Conservation (phyloP, 331 rosid genomes). For the Prunus yedoensis region DNA sequence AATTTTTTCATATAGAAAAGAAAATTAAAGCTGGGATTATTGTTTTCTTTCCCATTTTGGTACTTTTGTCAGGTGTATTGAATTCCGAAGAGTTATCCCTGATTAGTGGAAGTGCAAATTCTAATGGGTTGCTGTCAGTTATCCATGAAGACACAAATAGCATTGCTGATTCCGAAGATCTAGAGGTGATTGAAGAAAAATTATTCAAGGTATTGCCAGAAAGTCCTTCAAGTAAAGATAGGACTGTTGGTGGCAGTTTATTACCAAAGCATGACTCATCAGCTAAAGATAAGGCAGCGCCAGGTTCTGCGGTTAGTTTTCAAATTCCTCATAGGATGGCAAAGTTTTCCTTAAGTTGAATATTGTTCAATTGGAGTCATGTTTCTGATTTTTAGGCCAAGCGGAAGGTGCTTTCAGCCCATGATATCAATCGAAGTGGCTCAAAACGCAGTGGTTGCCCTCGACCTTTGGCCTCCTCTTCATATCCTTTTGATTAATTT, state of each 20-base stretch:
- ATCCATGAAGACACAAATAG: slow-evolving; percentile 55
- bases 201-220: slow-evolving; percentile 41
- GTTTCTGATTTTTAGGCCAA: slow-evolving; percentile 45
- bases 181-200: slow-evolving; percentile 49
- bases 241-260: slow-evolving; percentile 22
- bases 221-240: slow-evolving; percentile 18
- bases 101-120: slow-evolving; percentile 57
- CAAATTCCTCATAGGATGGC: background rate
- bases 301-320: slow-evolving; percentile 46
- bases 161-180: slow-evolving; percentile 19
- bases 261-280: slow-evolving; percentile 31
- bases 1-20: background rate
- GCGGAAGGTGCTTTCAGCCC: slow-evolving; percentile 57
- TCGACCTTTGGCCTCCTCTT: slow-evolving; percentile 52
- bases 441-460: slow-evolving; percentile 71
- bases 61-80: slow-evolving; percentile 61
- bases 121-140: slow-evolving; percentile 35
- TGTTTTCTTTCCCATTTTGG: background rate
- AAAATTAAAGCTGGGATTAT: background rate
- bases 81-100: slow-evolving; percentile 75
- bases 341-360: background rate
- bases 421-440: slow-evolving; percentile 48
- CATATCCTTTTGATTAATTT: slow-evolving; percentile 66
- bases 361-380: background rate
- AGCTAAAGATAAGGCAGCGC: slow-evolving; percentile 24